These are phyloP conservation scores for Ophioceras dolichostomum DNA, from an alignment of 2,329 filamentous ascomycete species.

Conservation along the genomic window DNA sequence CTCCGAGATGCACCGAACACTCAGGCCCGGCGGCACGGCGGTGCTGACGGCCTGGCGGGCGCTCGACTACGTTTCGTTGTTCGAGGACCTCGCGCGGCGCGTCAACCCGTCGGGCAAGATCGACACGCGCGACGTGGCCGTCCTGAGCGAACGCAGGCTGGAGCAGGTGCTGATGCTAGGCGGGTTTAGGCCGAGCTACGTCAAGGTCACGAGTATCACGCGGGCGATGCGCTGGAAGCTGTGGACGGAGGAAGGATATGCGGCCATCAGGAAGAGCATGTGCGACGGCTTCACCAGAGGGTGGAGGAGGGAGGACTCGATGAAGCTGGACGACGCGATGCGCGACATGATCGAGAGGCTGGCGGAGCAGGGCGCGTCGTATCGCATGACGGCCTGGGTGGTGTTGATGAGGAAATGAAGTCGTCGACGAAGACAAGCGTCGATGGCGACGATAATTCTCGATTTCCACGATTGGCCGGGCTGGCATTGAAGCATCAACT, in stretches of 20 bases:
- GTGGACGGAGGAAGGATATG: neutral
- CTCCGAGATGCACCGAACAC: constrained; percentile 16
- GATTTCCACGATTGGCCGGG: too few relatives aligned
- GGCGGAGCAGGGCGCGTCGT: neutral
- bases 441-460: too few relatives aligned
- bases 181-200: neutral
- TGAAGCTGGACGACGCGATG: neutral
- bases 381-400: neutral
- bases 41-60: constrained; percentile 10
- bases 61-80: neutral
- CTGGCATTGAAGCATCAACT: too few relatives aligned
- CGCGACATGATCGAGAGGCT: neutral
- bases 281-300: constrained; percentile 2
- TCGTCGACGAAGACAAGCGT: too few relatives aligned
- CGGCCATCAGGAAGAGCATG: neutral
- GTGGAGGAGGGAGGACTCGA: neutral
- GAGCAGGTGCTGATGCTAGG: neutral
- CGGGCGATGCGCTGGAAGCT: neutral
- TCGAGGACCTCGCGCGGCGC: neutral
- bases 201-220: constrained; percentile 1
- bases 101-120: neutral
- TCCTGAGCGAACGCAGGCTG: neutral
- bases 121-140: neutral
- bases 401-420: neutral
- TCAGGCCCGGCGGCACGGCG: constrained; percentile 14